Base-by-base conservation (phyloP, 179 eudicot genomes). In the Silene vulgaris region DNA sequence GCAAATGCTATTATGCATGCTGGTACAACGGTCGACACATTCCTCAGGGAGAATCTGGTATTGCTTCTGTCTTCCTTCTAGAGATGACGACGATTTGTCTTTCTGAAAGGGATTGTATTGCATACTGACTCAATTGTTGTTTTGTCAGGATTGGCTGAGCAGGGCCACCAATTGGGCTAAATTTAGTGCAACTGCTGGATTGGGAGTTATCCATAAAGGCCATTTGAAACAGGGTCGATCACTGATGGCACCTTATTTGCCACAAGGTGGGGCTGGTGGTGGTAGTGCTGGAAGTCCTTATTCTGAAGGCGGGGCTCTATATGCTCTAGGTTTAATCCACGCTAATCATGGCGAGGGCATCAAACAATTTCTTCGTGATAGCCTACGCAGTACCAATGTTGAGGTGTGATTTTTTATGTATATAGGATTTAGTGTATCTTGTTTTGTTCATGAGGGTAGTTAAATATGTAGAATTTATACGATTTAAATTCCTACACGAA, bases 1-100 rank as follows among this genome's bases (percentile, higher is more conserved):
- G 90, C 99, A 20, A 95, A 95, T 89, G 97, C 99, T 40, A 86
- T 95, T 82, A 95, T 92, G 99, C 99, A 92, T 86, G 99, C 97
- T 82, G 99, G 99, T 78, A 95, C 99, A 57, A 95, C 99, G 28
- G 96, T 92, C 72, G 99, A 90, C 84, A 92, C 97, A 72, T 95
- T 95, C 86, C 87, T 95, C 11, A 85, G 97, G 82, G 99, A 92
- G 75, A 92, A 95, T 87, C 82, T 95, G 92, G 99, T 95, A 83
- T 37, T 68, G 11, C 26, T 17, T 65, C 32, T 20, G 57, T 72
- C 11, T 16, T 26, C 73, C 30, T 45, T 28, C 29, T 13, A 14
- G n/a, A 45, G 65, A 19, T 45, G 29, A 8, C 13, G 29, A 8
- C 13, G 19, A 32, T 65, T 48, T 63, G 50, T 59, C n/a, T 43